Evolutionary conservation across 371 early-diverging fungal species (phyloP).

Genomic region (Mucor racemosus): DNA sequence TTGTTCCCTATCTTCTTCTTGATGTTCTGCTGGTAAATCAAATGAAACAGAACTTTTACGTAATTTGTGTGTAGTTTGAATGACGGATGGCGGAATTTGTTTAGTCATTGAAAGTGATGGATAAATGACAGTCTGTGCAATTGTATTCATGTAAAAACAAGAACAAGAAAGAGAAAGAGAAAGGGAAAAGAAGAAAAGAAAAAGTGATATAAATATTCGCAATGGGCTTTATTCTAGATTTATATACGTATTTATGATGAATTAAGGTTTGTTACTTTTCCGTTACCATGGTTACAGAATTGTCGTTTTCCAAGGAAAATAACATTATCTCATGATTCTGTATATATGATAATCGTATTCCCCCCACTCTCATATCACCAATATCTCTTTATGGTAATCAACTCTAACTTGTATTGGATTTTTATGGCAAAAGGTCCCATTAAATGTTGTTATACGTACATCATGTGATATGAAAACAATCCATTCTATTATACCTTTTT

Average conservation of each 20-base stretch:
- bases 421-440: neutral
- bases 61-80: neutral
- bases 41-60: slow-evolving; percentile 48
- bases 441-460: neutral
- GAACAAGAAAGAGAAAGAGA: neutral
- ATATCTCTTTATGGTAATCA: neutral
- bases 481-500: neutral
- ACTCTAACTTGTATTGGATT: neutral
- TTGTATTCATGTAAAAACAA: neutral
- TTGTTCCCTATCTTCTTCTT: neutral
- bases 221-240: neutral
- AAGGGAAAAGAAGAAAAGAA: neutral
- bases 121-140: neutral
- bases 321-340: slow-evolving; percentile 10
- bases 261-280: slow-evolving; percentile 17
- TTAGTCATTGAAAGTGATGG: neutral
- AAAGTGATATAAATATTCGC: neutral
- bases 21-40: slow-evolving; percentile 34
- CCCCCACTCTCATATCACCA: slow-evolving; percentile 2
- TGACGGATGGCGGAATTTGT: neutral
- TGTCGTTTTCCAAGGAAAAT: neutral
- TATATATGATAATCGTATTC: neutral
- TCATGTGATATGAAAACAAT: neutral
- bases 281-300: neutral
- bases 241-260: slow-evolving; percentile 1